Conservation (phyloP, 2,329 filamentous ascomycete species). For the Alternaria gansuensis region DNA sequence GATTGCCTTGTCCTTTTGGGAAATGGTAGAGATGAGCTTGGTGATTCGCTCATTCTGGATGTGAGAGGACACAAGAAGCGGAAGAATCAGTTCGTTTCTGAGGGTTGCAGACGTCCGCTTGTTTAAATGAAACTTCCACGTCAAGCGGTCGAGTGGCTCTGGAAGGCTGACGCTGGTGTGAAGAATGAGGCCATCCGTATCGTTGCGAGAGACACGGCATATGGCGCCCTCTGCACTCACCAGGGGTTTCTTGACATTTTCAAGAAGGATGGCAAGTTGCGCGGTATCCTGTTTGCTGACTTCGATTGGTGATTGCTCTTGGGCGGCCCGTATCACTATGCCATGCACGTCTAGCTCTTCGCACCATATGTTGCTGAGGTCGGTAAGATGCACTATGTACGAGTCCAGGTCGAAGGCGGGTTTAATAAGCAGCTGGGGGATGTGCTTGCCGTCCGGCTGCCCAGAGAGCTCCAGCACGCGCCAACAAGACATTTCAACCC, state of each 20-base stretch:
- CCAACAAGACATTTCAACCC: slow-evolving; percentile 47
- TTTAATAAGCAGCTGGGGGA: slow-evolving; percentile 72
- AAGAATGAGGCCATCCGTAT: slow-evolving; percentile 57
- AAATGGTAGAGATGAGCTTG: slow-evolving; percentile 60
- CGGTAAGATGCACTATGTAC: slow-evolving; percentile 74
- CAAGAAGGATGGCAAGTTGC: slow-evolving; percentile 73
- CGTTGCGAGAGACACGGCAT: slow-evolving; percentile 46
- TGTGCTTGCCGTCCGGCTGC: slow-evolving; percentile 28
- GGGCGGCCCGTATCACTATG: slow-evolving; percentile 69
- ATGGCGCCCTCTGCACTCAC: slow-evolving; percentile 50
- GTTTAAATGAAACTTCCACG: slow-evolving; percentile 70
- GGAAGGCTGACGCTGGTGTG: slow-evolving; percentile 69
- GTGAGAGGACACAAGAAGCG: slow-evolving; percentile 61
- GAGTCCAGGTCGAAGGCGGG: slow-evolving; percentile 62
- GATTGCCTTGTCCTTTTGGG: slow-evolving; percentile 68
- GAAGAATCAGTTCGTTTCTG: slow-evolving; percentile 62
- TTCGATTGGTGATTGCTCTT: slow-evolving; percentile 75
- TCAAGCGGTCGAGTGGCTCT: slow-evolving; percentile 67
- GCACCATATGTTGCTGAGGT: slow-evolving; percentile 76
- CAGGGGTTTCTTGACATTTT: slow-evolving; percentile 65
- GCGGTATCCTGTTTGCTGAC: slow-evolving; percentile 70
- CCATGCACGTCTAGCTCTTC: slow-evolving; percentile 69
- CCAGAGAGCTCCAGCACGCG: slow-evolving; percentile 43
- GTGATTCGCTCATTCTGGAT: slow-evolving; percentile 59
- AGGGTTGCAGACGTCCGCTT: slow-evolving; percentile 54